A percentile compares a stretch with the other conserved stretches of the same genome.
These are phyloP conservation scores for Raphidocelis subcapitata DNA, from an alignment of 139 green algal genomes.

Conservation along the genomic window DNA sequence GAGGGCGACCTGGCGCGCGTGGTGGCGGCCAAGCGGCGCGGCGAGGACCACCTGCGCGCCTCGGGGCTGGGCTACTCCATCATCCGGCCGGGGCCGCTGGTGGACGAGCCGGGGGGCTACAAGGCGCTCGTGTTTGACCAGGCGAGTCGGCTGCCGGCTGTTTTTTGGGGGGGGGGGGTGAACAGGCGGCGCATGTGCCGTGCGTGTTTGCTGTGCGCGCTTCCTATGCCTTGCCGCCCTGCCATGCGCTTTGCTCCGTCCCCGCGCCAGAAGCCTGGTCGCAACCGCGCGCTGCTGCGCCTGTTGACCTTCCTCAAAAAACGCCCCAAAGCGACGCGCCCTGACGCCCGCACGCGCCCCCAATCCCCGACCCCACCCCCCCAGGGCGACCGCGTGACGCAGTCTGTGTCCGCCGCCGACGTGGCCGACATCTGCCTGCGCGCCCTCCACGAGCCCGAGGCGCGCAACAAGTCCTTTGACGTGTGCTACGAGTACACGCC, in stretches of 20 bases:
- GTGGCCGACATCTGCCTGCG: conserved; percentile 96
- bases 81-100: conserved; percentile 68
- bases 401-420: conserved; percentile 90
- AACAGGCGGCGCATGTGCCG: no score
- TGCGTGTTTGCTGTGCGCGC: no score
- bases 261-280: no score
- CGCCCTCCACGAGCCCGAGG: conserved; percentile 69
- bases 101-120: conserved; percentile 94
- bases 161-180: no score
- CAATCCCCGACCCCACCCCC: neutral
- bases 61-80: conserved; percentile 95
- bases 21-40: conserved; percentile 71
- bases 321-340: no score
- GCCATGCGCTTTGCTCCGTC: no score
- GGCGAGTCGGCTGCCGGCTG: conserved; percentile 34
- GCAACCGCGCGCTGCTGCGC: no score
- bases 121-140: conserved; percentile 98
- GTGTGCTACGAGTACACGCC: conserved; percentile 85
- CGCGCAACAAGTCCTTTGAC: conserved; percentile 98
- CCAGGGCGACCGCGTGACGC: conserved; percentile 69
- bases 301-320: no score
- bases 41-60: conserved; percentile 80
- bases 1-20: conserved; percentile 41
- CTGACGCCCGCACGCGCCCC: no score
- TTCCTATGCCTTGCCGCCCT: no score